Conservation (phyloP, 345 rosid species). For the Salix koriyanagi region DNA sequence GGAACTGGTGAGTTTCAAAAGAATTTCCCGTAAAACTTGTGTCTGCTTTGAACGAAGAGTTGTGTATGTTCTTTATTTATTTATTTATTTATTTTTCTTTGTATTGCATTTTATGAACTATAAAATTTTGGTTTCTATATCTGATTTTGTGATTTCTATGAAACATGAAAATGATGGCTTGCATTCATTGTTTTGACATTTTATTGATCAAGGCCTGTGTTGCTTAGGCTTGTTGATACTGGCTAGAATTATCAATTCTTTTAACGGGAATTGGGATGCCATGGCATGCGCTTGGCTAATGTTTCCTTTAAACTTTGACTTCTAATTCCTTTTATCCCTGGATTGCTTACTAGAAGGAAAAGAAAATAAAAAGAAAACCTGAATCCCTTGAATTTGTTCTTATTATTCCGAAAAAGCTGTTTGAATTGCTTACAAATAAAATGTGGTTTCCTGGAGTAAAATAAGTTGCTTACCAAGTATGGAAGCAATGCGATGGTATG, state of each 20-base stretch:
- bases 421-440: neutral
- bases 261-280: too few relatives aligned
- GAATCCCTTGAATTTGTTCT: neutral
- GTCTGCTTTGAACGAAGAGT: neutral
- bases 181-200: neutral
- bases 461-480: neutral
- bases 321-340: neutral
- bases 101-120: neutral
- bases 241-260: neutral
- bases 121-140: neutral
- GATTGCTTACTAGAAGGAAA: neutral
- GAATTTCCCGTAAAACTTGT: neutral
- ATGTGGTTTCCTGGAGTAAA: neutral
- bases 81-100: neutral
- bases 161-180: neutral
- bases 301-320: too few relatives aligned
- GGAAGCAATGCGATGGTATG: neutral
- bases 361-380: neutral
- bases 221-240: neutral
- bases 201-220: neutral
- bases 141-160: neutral
- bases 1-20: slow-evolving; percentile 61
- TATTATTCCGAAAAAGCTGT: neutral
- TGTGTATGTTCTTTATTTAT: neutral
- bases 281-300: too few relatives aligned